phyloP scores from a whole-genome alignment of 2,329 filamentous ascomycete genomes.

The Arthrobotrys megalospora region DNA sequence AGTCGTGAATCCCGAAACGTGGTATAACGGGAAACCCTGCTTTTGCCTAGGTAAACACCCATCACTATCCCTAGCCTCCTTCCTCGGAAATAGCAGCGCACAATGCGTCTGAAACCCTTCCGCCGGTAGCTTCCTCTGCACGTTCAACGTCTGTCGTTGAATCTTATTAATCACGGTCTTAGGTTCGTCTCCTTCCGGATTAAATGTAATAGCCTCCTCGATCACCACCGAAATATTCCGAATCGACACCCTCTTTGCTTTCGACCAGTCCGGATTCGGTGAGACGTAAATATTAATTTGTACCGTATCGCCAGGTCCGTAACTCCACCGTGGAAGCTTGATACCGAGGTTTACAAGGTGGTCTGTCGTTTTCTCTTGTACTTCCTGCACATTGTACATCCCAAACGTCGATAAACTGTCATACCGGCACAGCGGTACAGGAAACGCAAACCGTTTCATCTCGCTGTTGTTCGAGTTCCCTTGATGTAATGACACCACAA shows the following conservation, averaged over 20 bases:
- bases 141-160: slow-evolving; percentile 83
- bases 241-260: slow-evolving; percentile 92
- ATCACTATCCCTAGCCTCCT: slow-evolving; percentile 87
- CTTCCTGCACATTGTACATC: slow-evolving; percentile 98
- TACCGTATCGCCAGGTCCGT: slow-evolving; percentile 93
- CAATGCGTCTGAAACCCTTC: slow-evolving; percentile 93
- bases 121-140: slow-evolving; percentile 89
- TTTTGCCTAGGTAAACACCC: slow-evolving; percentile 89
- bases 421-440: slow-evolving; percentile 91
- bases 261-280: slow-evolving; percentile 92
- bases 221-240: slow-evolving; percentile 93
- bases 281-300: slow-evolving; percentile 95
- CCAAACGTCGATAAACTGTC: slow-evolving; percentile 98
- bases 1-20: slow-evolving; percentile 91
- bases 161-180: slow-evolving; percentile 90
- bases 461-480: slow-evolving; percentile 78
- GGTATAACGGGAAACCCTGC: slow-evolving; percentile 88
- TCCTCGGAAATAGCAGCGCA: slow-evolving; percentile 89
- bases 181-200: slow-evolving; percentile 96
- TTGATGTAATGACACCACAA: slow-evolving; percentile 96
- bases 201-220: slow-evolving; percentile 98
- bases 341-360: slow-evolving; percentile 93
- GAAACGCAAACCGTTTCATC: slow-evolving; percentile 91
- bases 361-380: slow-evolving; percentile 86
- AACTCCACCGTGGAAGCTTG: slow-evolving; percentile 94